phyloP scores from a whole-genome alignment of 2,329 filamentous ascomycete genomes.

The Pseudogymnoascus sp. region DNA sequence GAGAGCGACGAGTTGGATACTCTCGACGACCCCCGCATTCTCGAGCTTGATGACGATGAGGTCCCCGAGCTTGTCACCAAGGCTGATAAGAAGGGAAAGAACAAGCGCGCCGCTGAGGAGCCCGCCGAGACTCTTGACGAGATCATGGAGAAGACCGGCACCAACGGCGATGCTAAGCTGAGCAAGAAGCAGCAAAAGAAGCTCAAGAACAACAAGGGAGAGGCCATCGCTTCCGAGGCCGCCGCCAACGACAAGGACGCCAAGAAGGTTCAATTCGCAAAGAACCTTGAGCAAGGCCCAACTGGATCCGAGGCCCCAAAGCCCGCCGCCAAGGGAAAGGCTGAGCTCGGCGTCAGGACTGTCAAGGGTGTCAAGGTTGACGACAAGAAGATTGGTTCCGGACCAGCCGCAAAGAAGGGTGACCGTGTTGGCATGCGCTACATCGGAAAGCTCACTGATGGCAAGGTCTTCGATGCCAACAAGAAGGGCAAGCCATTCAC shows the following conservation, averaged over 20 bases:
- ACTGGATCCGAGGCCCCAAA: conserved; percentile 57
- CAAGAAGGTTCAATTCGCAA: conserved; percentile 98
- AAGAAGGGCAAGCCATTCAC: conserved; percentile 97
- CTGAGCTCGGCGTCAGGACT: conserved; percentile 61
- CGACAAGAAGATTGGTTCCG: conserved; percentile 86
- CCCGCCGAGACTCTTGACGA: conserved; percentile 66
- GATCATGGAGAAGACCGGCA: conserved; percentile 66
- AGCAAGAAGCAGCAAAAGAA: conserved; percentile 98
- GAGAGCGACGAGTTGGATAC: conserved; percentile 72
- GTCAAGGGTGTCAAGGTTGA: conserved; percentile 88
- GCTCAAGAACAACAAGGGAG: conserved; percentile 95
- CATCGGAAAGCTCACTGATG: conserved; percentile 92
- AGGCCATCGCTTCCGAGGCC: conserved; percentile 58
- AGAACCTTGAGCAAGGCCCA: conserved; percentile 96
- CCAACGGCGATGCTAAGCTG: conserved; percentile 54
- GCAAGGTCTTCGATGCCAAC: conserved; percentile 96
- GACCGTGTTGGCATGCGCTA: conserved; percentile 91
- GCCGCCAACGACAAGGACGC: conserved; percentile 52
- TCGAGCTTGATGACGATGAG: conserved; percentile 77
- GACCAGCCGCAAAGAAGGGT: conserved; percentile 79
- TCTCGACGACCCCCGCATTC: conserved; percentile 71
- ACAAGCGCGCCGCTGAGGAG: conserved; percentile 81
- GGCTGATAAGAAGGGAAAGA: conserved; percentile 61
- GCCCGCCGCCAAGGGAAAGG: conserved; percentile 45
- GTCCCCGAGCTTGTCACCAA: conserved; percentile 48